phyloP scores from a whole-genome alignment of 257 asterid species.

The Scutellaria minor region DNA sequence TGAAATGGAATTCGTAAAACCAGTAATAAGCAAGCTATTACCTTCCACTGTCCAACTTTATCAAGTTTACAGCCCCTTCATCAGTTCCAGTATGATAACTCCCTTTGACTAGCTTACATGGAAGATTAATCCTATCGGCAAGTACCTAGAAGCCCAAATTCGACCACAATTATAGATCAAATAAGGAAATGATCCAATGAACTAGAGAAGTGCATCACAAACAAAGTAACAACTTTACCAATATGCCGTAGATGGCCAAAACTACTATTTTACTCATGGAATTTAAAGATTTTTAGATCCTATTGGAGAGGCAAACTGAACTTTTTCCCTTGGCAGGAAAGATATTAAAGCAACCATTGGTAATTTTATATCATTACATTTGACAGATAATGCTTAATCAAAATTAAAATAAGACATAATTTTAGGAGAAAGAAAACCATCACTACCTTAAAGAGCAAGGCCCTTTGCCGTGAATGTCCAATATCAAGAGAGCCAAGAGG shows the following conservation, averaged over 20 bases:
- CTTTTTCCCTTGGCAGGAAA: not conserved
- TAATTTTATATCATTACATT: not conserved
- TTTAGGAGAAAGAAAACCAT: slow-evolving; percentile 28
- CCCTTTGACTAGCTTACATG: slow-evolving; percentile 96
- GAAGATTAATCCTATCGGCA: slow-evolving; percentile 91
- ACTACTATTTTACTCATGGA: not conserved
- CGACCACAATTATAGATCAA: slow-evolving; percentile 15
- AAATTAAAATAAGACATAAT: slow-evolving; percentile 24
- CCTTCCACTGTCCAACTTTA: slow-evolving; percentile 95
- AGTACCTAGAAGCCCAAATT: slow-evolving; percentile 76
- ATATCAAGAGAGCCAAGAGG: slow-evolving; percentile 96
- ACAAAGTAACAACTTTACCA: slow-evolving; percentile 7
- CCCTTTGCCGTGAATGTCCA: slow-evolving; percentile 99
- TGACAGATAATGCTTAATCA: slow-evolving; percentile 10
- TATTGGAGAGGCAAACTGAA: slow-evolving; percentile 14
- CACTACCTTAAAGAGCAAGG: slow-evolving; percentile 93
- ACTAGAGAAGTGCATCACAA: not conserved
- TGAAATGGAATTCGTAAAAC: slow-evolving; percentile 12
- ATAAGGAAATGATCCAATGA: slow-evolving; percentile 12
- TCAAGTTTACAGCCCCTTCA: slow-evolving; percentile 98
- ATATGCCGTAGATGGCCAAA: slow-evolving; percentile 14
- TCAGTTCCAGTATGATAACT: slow-evolving; percentile 98
- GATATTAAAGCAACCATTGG: not conserved
- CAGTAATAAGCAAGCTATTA: slow-evolving; percentile 36
- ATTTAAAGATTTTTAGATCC: slow-evolving; percentile 17